These are phyloP conservation scores for Articulospora tetracladia DNA, from an alignment of 495 filamentous ascomycete species.

Conservation along the genomic window DNA sequence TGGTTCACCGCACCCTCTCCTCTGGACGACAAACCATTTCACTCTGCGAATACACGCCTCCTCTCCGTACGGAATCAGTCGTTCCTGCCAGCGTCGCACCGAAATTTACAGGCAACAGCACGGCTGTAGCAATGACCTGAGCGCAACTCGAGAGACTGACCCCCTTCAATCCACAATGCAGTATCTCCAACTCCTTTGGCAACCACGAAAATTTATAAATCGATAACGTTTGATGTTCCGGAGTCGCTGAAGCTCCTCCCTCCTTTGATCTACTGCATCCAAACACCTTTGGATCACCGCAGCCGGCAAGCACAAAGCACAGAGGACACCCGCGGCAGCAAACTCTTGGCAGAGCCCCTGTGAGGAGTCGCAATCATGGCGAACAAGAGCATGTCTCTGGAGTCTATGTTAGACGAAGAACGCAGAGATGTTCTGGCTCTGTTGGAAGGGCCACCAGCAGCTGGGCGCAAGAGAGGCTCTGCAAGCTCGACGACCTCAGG, in stretches of 20 bases:
- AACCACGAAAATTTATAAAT: slow-evolving; percentile 24
- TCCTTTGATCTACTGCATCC: not conserved
- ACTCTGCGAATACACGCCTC: not conserved
- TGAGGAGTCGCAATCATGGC: slow-evolving; percentile 16
- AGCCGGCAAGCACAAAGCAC: not conserved
- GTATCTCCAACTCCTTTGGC: slow-evolving; percentile 20
- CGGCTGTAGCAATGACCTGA: slow-evolving; percentile 22
- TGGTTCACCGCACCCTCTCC: not conserved
- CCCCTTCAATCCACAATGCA: slow-evolving; percentile 24
- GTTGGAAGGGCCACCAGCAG: slow-evolving; percentile 41
- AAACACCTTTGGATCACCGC: not conserved
- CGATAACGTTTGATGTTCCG: slow-evolving; percentile 13
- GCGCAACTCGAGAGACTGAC: slow-evolving; percentile 5
- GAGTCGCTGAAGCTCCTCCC: slow-evolving; percentile 12
- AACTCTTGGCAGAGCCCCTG: not conserved
- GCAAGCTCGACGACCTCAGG: slow-evolving; percentile 30
- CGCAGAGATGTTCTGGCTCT: slow-evolving; percentile 64
- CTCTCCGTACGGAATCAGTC: not conserved
- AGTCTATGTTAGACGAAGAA: slow-evolving; percentile 70
- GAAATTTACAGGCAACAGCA: slow-evolving; percentile 13
- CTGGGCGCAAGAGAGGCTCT: slow-evolving; percentile 30
- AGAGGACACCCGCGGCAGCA: not conserved
- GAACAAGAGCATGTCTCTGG: slow-evolving; percentile 50
- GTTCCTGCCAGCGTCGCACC: not conserved
- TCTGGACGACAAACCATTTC: not conserved